These are phyloP conservation scores for Suhomyces choctaworum DNA, from an alignment of 1,139 yeast species.

Conservation along the genomic window DNA sequence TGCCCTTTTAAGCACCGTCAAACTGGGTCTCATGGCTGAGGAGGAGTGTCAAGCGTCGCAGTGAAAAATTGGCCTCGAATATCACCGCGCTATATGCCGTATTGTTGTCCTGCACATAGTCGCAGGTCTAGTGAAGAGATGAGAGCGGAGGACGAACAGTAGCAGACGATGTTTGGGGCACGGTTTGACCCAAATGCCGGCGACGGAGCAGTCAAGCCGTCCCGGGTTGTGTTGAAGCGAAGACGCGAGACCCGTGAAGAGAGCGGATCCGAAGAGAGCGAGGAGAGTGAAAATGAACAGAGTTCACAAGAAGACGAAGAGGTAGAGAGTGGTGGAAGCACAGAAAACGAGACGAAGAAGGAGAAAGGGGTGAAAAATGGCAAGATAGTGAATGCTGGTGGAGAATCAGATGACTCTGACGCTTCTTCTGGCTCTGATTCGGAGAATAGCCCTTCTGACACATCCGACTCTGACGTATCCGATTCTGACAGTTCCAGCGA, in stretches of 20 bases:
- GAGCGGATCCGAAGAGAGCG: constrained; percentile 15
- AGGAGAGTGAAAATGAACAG: constrained; percentile 12
- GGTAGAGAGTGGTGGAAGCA: too few relatives aligned
- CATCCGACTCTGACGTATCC: constrained; percentile 3
- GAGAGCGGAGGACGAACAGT: too few relatives aligned
- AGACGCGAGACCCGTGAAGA: constrained; percentile 14
- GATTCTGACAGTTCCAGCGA: constrained; percentile 1
- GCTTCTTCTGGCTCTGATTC: background rate
- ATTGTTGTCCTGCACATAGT: too few relatives aligned
- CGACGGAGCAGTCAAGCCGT: too few relatives aligned
- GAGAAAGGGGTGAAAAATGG: too few relatives aligned
- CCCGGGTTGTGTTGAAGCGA: constrained; percentile 12
- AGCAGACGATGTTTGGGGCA: constrained; percentile 59
- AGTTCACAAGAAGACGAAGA: constrained; percentile 3
- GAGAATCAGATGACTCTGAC: background rate
- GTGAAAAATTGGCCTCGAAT: constrained; percentile 1
- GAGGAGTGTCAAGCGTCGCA: constrained; percentile 2
- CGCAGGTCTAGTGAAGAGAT: too few relatives aligned
- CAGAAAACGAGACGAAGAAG: too few relatives aligned
- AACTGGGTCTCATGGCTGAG: constrained; percentile 55
- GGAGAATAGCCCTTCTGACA: background rate
- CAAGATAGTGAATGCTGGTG: too few relatives aligned
- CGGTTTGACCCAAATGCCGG: constrained; percentile 53
- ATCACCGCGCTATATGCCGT: too few relatives aligned
- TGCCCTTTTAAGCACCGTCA: constrained; percentile 58